Evolutionary conservation across 495 filamentous ascomycete genomes (phyloP).

Genomic region (Penicillium coprophilum): DNA sequence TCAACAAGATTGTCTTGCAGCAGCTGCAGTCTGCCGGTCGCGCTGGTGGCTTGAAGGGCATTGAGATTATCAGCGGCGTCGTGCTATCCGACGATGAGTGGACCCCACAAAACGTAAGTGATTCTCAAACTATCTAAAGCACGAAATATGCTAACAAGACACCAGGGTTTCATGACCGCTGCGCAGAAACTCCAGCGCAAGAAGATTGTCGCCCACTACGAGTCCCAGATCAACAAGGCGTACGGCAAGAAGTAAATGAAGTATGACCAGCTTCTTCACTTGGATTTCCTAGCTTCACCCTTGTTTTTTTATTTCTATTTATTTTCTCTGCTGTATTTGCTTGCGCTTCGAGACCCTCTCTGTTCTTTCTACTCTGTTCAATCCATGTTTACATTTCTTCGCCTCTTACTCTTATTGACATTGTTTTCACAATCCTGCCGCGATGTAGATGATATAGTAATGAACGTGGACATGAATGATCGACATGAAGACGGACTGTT

Average conservation of each 20-base stretch:
- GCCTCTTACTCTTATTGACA: slow-evolving; percentile 20
- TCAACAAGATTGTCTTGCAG: slow-evolving; percentile 74
- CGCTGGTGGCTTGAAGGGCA: slow-evolving; percentile 72
- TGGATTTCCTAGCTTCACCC: slow-evolving; percentile 4
- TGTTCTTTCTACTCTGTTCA: slow-evolving; percentile 13
- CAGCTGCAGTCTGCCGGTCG: slow-evolving; percentile 77
- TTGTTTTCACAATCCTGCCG: slow-evolving; percentile 15
- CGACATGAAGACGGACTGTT: slow-evolving; percentile 7
- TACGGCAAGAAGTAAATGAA: slow-evolving; percentile 48
- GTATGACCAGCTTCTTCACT: not conserved
- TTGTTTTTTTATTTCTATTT: slow-evolving; percentile 6
- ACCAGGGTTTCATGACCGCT: slow-evolving; percentile 53
- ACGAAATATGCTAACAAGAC: slow-evolving; percentile 18
- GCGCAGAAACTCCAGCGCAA: slow-evolving; percentile 58
- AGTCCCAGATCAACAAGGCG: slow-evolving; percentile 48
- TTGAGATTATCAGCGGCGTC: slow-evolving; percentile 91
- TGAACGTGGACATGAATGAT: slow-evolving; percentile 21
- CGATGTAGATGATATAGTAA: slow-evolving; percentile 27
- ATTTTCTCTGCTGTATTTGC: slow-evolving; percentile 11
- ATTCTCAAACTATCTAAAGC: not conserved
- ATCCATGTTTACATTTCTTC: slow-evolving; percentile 13
- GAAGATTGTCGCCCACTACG: slow-evolving; percentile 49
- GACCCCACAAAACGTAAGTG: slow-evolving; percentile 91
- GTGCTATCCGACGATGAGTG: slow-evolving; percentile 95
- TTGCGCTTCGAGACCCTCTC: slow-evolving; percentile 22